Conservation (phyloP, 1,139 yeast genomes). For the Nematodospora anomalae region DNA sequence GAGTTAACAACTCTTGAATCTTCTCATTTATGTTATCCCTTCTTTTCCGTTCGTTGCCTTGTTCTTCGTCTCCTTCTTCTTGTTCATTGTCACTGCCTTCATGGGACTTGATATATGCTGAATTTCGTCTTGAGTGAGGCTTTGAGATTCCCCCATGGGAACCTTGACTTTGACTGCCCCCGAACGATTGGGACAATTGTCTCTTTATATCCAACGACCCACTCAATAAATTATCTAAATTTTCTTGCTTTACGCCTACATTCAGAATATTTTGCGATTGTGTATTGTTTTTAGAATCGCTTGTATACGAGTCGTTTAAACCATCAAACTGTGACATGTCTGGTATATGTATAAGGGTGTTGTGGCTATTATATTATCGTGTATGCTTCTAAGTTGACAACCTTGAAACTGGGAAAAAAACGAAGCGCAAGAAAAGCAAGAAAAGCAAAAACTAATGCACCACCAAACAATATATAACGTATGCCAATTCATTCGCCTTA, state of each 20-base stretch:
- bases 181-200: conserved; percentile 43
- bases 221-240: conserved; percentile 29
- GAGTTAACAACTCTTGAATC: conserved; percentile 73
- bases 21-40: conserved; percentile 88
- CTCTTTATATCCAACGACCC: conserved; percentile 40
- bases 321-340: conserved; percentile 1
- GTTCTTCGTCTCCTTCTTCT: conserved; percentile 36
- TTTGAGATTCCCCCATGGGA: conserved; percentile 39
- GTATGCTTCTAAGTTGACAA: too few species aligned
- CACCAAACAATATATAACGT: too few species aligned
- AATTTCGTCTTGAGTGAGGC: conserved; percentile 43
- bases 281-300: conserved; percentile 16
- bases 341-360: too few species aligned
- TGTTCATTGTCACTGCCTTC: conserved; percentile 32
- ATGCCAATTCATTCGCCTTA: too few species aligned
- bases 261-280: conserved; percentile 27
- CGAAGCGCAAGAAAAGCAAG: too few species aligned
- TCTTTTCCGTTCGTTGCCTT: conserved; percentile 61
- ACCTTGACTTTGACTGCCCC: conserved; percentile 18
- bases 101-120: conserved; percentile 31
- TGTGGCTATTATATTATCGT: too few species aligned
- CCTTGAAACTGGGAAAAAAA: too few species aligned
- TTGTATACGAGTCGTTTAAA: conserved; percentile 24
- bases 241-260: conserved; percentile 31
- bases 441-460: too few species aligned